A percentile compares a stretch with the other conserved stretches of the same genome.
phyloP scores from a whole-genome alignment of 2,329 filamentous ascomycete species.

The Pyrenophora seminiperda region DNA sequence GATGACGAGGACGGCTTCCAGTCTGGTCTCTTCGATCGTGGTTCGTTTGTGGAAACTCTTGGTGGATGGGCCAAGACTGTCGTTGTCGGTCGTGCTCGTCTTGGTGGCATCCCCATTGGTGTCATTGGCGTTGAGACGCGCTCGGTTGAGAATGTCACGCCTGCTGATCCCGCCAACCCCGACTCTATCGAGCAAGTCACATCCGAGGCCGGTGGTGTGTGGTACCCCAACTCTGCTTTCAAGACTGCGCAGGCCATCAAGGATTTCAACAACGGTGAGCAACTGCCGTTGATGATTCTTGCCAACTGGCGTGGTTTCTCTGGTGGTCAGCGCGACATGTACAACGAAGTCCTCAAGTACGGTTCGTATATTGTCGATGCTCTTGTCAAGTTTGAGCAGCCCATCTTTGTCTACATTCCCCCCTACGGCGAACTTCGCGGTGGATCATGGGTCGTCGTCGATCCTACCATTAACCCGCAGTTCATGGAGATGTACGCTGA shows the following conservation, averaged over 20 bases:
- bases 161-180: conserved; percentile 95
- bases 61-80: conserved; percentile 97
- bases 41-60: conserved; percentile 94
- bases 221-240: conserved; percentile 99
- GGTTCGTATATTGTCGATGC: conserved; percentile 99
- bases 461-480: conserved; percentile 95
- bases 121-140: conserved; percentile 97
- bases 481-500: conserved; percentile 99
- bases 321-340: conserved; percentile 99
- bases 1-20: conserved; percentile 85
- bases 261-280: conserved; percentile 99
- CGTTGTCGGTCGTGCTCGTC: conserved; percentile 91
- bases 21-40: conserved; percentile 91
- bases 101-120: conserved; percentile 97
- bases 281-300: conserved; percentile 97
- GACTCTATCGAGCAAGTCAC: conserved; percentile 96
- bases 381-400: conserved; percentile 97
- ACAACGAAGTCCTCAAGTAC: conserved; percentile 99
- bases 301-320: conserved; percentile 99
- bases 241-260: conserved; percentile 99
- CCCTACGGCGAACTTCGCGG: conserved; percentile 95
- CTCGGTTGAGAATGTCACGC: conserved; percentile 93
- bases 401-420: conserved; percentile 98
- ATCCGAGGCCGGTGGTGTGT: conserved; percentile 96
- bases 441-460: conserved; percentile 98